These are phyloP conservation scores for Candida boleticola DNA, from an alignment of 805 yeast genomes.

Conservation along the genomic window DNA sequence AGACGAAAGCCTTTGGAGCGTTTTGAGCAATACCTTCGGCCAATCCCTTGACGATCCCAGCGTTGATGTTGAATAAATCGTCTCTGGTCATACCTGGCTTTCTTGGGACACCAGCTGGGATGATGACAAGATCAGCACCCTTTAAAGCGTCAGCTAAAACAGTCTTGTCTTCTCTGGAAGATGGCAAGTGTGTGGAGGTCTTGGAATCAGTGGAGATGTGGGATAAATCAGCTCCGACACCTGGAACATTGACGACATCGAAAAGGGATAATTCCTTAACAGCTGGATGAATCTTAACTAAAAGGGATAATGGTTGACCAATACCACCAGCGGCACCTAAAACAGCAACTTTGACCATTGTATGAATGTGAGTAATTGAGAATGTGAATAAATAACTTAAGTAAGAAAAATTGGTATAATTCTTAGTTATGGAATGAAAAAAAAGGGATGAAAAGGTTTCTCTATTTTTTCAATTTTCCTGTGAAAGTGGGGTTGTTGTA, in stretches of 20 bases:
- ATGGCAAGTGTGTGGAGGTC: conserved; percentile 61
- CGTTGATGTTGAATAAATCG: conserved; percentile 81
- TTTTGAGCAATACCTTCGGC: conserved; percentile 71
- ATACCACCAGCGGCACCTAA: conserved; percentile 94
- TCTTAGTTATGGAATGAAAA: not conserved
- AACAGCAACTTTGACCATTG: conserved; percentile 71
- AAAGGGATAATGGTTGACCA: conserved; percentile 86
- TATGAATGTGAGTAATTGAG: not conserved
- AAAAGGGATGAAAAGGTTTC: not conserved
- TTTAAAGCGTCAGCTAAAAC: conserved; percentile 45
- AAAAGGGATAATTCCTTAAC: conserved; percentile 69
- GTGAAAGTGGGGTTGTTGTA: not conserved
- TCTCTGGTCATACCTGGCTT: conserved; percentile 95
- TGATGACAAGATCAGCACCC: conserved; percentile 48
- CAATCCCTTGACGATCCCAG: conserved; percentile 71
- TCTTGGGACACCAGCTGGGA: conserved; percentile 90
- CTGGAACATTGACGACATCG: conserved; percentile 82
- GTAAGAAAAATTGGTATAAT: not conserved
- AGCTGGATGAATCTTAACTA: conserved; percentile 66
- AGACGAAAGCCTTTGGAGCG: conserved; percentile 73
- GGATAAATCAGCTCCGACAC: conserved; percentile 85
- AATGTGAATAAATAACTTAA: not conserved
- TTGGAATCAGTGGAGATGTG: conserved; percentile 73
- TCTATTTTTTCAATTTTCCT: not conserved
- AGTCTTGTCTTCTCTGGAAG: conserved; percentile 46